These are phyloP conservation scores for Colletotrichum lindemuthianum DNA, from an alignment of 2,329 filamentous ascomycete genomes.

Conservation along the genomic window DNA sequence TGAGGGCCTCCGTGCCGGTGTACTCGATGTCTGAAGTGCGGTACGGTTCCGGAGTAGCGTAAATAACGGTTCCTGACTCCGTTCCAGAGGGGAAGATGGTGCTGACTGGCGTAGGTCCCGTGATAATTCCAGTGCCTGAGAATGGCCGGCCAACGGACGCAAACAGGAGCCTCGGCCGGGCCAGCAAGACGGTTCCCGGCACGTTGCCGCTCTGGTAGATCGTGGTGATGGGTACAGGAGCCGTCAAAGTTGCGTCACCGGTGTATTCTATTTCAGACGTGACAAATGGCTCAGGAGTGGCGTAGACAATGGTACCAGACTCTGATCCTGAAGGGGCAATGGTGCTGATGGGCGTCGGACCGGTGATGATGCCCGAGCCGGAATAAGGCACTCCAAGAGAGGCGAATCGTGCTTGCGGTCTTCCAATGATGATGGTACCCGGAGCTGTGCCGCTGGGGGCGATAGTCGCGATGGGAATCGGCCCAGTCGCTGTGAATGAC, in stretches of 20 bases:
- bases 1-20: slow-evolving; percentile 7
- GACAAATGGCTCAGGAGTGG: neutral
- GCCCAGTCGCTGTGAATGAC: slow-evolving; percentile 1
- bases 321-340: neutral
- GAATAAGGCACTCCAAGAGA: neutral
- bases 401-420: neutral
- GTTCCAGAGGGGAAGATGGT: neutral
- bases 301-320: slow-evolving; percentile 1
- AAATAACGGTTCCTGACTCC: slow-evolving; percentile 23
- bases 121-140: slow-evolving; percentile 12
- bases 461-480: slow-evolving; percentile 18
- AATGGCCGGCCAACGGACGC: neutral
- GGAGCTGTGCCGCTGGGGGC: slow-evolving; percentile 21
- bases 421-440: slow-evolving; percentile 18
- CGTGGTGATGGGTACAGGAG: slow-evolving; percentile 4
- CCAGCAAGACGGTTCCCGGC: slow-evolving; percentile 22
- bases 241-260: neutral
- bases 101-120: slow-evolving; percentile 2
- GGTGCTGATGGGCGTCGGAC: slow-evolving; percentile 3
- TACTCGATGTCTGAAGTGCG: slow-evolving; percentile 18
- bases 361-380: slow-evolving; percentile 17
- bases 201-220: slow-evolving; percentile 13
- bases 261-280: slow-evolving; percentile 8
- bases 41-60: slow-evolving; percentile 19
- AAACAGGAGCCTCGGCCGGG: slow-evolving; percentile 3